Evolutionary conservation across 768 basidiomycete genomes (phyloP), one percentile per base, ranked within the genome.

Genomic region (Psilocybe cyanescens): DNA sequence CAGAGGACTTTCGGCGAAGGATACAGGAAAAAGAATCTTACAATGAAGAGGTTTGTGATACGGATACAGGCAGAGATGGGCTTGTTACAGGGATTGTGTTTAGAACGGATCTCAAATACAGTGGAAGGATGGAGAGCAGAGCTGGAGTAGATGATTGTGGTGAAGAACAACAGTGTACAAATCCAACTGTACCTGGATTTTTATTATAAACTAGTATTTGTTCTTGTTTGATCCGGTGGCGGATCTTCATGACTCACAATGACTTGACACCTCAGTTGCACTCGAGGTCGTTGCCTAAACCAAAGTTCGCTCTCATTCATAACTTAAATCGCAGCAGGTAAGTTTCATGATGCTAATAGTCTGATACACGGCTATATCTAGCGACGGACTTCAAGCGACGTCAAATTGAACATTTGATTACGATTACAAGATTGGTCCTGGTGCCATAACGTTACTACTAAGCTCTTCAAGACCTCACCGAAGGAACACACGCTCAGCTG

Each of bases 11-110:
- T 74, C 67, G 72, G 72, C 64, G 55, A 49, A 61, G 39, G 59
- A 70, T 62, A 73, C 66, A 71, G 71, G 69, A 66, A 66, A 65
- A 63, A 65, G 48, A 11, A 64, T 75, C 76, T 78, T 75, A 78
- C 76, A 78, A 39, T 44, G 41, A 44, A 72, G 73, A 63, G 63
- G 66, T 58, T 68, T 58, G 59, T 60, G 62, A 59, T 67, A 69
- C 52, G 65, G 60, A 68, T 72, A 72, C 69, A 72, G 59, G 57
- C 29, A 54, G 58, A 57, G 61, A 62, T 61, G 62, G 53, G 51
- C 59, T 60, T 54, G 60, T 55, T 61, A 63, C 57, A 63, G 52
- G 57, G 33, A 50, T 60, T 61, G 57, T 47, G 51, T 39, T 14
- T 59, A 61, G 47, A 53, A 55, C 41, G 55, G 54, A 58, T 53